Evolutionary conservation across 495 filamentous ascomycete species (phyloP).

Genomic region (Tuber umbilicatum): DNA sequence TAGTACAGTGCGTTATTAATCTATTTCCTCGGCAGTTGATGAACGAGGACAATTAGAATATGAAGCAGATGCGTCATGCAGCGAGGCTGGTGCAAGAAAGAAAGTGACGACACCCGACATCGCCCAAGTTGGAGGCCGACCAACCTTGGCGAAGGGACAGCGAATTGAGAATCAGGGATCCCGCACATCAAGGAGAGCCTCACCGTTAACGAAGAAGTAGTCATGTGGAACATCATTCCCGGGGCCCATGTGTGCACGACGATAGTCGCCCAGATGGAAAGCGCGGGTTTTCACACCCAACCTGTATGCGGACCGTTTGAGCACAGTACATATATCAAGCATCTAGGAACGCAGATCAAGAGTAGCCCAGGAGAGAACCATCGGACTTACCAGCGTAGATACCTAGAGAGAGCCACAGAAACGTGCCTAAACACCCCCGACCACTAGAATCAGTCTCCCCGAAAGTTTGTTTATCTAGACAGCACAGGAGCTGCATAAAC

Average conservation of each 20-base stretch:
- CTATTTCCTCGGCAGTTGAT: slow-evolving; percentile 30
- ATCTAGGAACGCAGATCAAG: slow-evolving; percentile 7
- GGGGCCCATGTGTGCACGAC: slow-evolving; percentile 78
- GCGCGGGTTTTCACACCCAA: slow-evolving; percentile 96
- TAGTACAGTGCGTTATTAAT: slow-evolving; percentile 38
- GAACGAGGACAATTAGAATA: slow-evolving; percentile 11
- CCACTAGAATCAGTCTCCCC: slow-evolving; percentile 22
- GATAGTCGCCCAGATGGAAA: slow-evolving; percentile 96
- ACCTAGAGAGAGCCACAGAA: slow-evolving; percentile 87
- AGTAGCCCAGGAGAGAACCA: not conserved
- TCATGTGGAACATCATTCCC: slow-evolving; percentile 88
- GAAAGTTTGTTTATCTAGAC: not conserved
- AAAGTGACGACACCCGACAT: slow-evolving; percentile 17
- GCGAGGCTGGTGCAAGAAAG: slow-evolving; percentile 19
- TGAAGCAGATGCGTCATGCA: slow-evolving; percentile 19
- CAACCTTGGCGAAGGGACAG: slow-evolving; percentile 26
- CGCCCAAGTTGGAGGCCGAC: slow-evolving; percentile 13
- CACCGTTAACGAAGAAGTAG: slow-evolving; percentile 92
- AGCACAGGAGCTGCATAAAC: not conserved
- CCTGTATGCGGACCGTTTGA: slow-evolving; percentile 50
- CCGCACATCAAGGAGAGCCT: slow-evolving; percentile 31
- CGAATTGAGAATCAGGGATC: slow-evolving; percentile 33
- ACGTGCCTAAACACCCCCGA: slow-evolving; percentile 59
- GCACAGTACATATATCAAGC: slow-evolving; percentile 20
- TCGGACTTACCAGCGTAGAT: slow-evolving; percentile 74